Evolutionary conservation across 768 basidiomycete genomes (phyloP), one percentile per base, ranked within the genome.

Genomic region (Neoboletus magnificus): DNA sequence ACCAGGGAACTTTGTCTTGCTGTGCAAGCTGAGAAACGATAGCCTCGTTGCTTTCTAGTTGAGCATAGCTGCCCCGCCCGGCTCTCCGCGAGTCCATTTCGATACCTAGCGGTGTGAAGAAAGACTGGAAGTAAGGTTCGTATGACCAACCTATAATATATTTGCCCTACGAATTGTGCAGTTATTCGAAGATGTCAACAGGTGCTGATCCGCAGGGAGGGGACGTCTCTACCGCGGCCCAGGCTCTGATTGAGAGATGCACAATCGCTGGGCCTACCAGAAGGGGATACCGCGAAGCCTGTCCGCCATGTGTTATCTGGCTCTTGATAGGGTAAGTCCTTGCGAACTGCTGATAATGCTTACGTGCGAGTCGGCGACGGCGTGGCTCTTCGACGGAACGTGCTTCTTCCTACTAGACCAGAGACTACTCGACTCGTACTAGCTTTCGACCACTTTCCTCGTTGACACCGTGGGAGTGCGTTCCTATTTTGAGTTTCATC

Each of bases 1-100:
- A 85, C 85, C 85, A 87, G 39, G 83, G 81, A 7, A 73, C 75
- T 37, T 71, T 72, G 65, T 87, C 84, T 50, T 77, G 72, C 16
- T 61, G n/a, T 15, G 49, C 61, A 20, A 66, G 64, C 22, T 30
- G 55, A 33, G 64, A 66, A 42, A 68, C 63, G 33, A 51, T 35
- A 10, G 45, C 16, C 16, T 64, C 50, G 16, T 50, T 40, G 11
- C 18, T 54, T 20, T 55, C 52, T 22, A 35, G 36, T 9, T 40
- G 57, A 20, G n/a, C 16, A 37, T 45, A 27, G 33, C 27, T 27
- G 8, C 25, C 30, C 11, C 15, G 54, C 22, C 49, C 20, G 20
- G 9, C 20, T 2, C 49, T 41, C 10, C 2, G 50, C 18, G 49
- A 45, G 36, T 6, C 4, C 62, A 63, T 63, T 47, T 50, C 29